Percentiles rank a stretch among this genome's conserved stretches.
Evolutionary conservation across 306 rosid genomes (phyloP).

Genomic region (Cercis canadensis): DNA sequence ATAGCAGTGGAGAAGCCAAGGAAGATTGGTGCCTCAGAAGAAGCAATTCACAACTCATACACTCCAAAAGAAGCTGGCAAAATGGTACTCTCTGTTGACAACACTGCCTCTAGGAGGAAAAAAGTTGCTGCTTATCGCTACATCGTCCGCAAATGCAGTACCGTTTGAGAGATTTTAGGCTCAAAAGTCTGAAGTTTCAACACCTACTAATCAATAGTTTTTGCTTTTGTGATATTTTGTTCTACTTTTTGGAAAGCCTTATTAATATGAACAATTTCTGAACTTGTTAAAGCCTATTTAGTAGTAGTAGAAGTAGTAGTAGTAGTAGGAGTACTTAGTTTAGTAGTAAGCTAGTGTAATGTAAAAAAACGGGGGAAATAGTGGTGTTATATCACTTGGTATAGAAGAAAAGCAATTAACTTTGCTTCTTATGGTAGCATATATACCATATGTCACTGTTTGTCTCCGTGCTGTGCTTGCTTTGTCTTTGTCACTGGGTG

Average conservation of each 20-base stretch:
- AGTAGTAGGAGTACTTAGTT: neutral
- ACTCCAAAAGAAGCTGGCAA: slow-evolving; percentile 71
- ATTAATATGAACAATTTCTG: slow-evolving; percentile 35
- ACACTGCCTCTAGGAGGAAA: slow-evolving; percentile 73
- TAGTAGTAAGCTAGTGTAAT: slow-evolving; percentile 39
- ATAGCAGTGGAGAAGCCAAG: slow-evolving; percentile 82
- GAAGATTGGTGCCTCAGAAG: slow-evolving; percentile 64
- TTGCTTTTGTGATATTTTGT: slow-evolving; percentile 15
- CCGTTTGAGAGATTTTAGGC: slow-evolving; percentile 21
- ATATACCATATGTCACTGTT: slow-evolving; percentile 22
- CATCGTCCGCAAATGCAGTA: slow-evolving; percentile 61
- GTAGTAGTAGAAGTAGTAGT: neutral
- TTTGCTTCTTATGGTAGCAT: slow-evolving; percentile 33
- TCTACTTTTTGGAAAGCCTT: slow-evolving; percentile 8
- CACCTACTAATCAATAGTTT: slow-evolving; percentile 12
- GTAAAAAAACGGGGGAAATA: slow-evolving; percentile 44
- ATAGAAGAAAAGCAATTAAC: slow-evolving; percentile 46
- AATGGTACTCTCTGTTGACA: slow-evolving; percentile 86
- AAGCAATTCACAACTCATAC: slow-evolving; percentile 85
- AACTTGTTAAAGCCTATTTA: slow-evolving; percentile 39
- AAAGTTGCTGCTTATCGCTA: slow-evolving; percentile 94
- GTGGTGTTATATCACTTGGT: slow-evolving; percentile 38
- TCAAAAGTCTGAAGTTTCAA: slow-evolving; percentile 8
- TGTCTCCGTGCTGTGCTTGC: slow-evolving; percentile 10
- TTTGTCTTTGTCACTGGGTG: slow-evolving; percentile 10